Conservation (phyloP, 306 rosid genomes). For the Echinosophora koreensis region DNA sequence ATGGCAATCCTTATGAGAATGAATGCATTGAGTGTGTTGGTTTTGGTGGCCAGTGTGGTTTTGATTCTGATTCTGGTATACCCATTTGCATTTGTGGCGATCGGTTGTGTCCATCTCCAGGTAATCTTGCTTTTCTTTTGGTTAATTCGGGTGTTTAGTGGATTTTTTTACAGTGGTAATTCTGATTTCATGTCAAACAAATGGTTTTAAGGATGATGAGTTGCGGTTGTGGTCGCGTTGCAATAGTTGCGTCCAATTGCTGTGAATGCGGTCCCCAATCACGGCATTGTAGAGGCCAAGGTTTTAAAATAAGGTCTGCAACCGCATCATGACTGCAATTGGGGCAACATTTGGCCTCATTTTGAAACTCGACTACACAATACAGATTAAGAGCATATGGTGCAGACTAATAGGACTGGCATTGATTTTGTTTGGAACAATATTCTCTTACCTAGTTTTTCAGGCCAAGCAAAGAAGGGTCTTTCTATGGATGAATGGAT, state of each 20-base stretch:
- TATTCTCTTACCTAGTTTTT: background rate
- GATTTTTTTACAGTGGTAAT: background rate
- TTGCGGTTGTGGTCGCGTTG: too few relatives aligned
- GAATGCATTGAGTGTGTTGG: slow-evolving; percentile 52
- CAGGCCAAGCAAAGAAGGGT: too few relatives aligned
- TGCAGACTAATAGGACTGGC: background rate
- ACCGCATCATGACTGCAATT: too few relatives aligned
- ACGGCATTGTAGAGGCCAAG: too few relatives aligned
- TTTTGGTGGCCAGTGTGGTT: slow-evolving; percentile 57
- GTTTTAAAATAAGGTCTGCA: too few relatives aligned
- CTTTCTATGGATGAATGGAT: too few relatives aligned
- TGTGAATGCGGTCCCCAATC: too few relatives aligned
- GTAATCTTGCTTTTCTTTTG: slow-evolving; percentile 43
- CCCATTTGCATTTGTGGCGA: slow-evolving; percentile 67
- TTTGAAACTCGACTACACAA: too few relatives aligned
- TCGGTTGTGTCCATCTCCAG: slow-evolving; percentile 56
- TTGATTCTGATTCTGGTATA: slow-evolving; percentile 47
- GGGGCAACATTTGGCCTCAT: too few relatives aligned
- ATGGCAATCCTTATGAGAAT: slow-evolving; percentile 37
- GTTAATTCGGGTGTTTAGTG: slow-evolving; percentile 12
- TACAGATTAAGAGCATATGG: background rate
- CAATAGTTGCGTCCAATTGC: too few relatives aligned
- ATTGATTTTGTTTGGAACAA: background rate
- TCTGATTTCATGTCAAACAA: background rate
- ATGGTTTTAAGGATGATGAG: background rate